Evolutionary conservation across 495 filamentous ascomycete species (phyloP).

Genomic region (Corynascus novoguineensis): DNA sequence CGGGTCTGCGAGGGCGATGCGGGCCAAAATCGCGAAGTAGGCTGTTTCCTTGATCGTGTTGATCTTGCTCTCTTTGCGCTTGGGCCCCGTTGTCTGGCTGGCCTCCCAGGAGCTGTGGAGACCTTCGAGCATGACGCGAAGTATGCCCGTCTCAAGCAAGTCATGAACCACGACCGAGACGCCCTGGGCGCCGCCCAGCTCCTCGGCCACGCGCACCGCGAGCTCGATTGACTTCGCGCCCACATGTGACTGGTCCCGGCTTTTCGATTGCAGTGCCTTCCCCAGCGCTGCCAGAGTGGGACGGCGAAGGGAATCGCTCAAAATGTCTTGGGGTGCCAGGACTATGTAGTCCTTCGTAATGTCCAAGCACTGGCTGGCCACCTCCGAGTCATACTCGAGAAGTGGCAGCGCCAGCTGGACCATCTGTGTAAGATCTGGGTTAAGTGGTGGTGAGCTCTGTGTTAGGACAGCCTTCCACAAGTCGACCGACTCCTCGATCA

Average conservation of each 20-base stretch:
- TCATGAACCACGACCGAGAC: conserved; percentile 60
- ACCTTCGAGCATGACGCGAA: conserved; percentile 61
- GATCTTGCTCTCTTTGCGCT: conserved; percentile 55
- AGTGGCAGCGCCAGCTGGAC: conserved; percentile 63
- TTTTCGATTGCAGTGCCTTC: conserved; percentile 53
- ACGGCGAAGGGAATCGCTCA: conserved; percentile 57
- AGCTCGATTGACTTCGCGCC: conserved; percentile 64
- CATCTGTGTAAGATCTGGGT: conserved; percentile 61
- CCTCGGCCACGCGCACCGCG: conserved; percentile 63
- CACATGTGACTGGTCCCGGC: conserved; percentile 58
- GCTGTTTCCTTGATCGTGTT: conserved; percentile 69
- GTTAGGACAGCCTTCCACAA: conserved; percentile 74
- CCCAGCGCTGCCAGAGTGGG: conserved; percentile 54
- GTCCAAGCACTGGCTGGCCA: conserved; percentile 52
- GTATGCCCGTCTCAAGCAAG: conserved; percentile 62
- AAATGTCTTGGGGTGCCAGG: conserved; percentile 68
- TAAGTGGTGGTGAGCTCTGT: conserved; percentile 62
- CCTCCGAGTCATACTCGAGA: conserved; percentile 57
- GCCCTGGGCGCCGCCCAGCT: conserved; percentile 60
- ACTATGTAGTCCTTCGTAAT: conserved; percentile 70
- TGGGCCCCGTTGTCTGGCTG: conserved; percentile 71
- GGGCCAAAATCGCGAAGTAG: conserved; percentile 77
- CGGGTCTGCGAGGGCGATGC: conserved; percentile 67
- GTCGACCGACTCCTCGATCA: conserved; percentile 87
- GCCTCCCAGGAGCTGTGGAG: conserved; percentile 66